A percentile compares a stretch with the other conserved stretches of the same genome.
phyloP scores from a whole-genome alignment of 331 rosid species.

The Stylosanthes scabra region DNA sequence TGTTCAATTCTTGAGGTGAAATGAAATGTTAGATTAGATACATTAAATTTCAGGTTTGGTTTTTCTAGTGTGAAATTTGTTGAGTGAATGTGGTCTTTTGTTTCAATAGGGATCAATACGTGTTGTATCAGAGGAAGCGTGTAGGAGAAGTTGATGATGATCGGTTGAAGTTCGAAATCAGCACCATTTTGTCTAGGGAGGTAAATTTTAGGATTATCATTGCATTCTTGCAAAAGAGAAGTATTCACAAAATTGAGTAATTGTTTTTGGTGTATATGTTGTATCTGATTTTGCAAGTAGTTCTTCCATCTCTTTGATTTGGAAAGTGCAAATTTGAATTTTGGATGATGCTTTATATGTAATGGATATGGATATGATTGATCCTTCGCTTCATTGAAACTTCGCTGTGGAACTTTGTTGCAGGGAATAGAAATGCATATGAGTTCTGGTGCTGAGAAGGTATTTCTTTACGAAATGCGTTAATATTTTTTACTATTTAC shows the following conservation, averaged over 20 bases:
- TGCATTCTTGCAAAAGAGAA: not conserved
- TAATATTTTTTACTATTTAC: constrained; percentile 24
- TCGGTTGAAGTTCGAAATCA: constrained; percentile 86
- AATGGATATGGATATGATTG: not conserved
- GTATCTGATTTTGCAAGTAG: constrained; percentile 19
- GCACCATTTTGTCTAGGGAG: constrained; percentile 86
- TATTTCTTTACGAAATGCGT: constrained; percentile 48
- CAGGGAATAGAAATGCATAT: constrained; percentile 98
- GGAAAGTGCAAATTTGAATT: constrained; percentile 18
- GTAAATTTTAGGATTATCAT: constrained; percentile 43
- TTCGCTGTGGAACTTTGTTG: constrained; percentile 32
- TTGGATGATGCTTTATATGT: too few relatives aligned
- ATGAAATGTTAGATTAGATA: not conserved
- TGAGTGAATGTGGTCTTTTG: constrained; percentile 3
- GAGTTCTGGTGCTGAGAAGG: constrained; percentile 78
- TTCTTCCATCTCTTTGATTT: constrained; percentile 24
- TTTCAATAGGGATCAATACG: constrained; percentile 69
- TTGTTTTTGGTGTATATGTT: not conserved
- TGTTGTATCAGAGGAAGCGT: constrained; percentile 76
- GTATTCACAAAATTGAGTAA: not conserved
- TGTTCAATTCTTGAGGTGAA: constrained; percentile 75
- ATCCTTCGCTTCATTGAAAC: too few relatives aligned
- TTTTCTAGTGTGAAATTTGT: not conserved
- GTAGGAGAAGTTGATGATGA: constrained; percentile 89
- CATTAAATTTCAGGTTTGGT: not conserved